phyloP scores from a whole-genome alignment of 176 grass and related monocot species.

The Juncus inflexus region DNA sequence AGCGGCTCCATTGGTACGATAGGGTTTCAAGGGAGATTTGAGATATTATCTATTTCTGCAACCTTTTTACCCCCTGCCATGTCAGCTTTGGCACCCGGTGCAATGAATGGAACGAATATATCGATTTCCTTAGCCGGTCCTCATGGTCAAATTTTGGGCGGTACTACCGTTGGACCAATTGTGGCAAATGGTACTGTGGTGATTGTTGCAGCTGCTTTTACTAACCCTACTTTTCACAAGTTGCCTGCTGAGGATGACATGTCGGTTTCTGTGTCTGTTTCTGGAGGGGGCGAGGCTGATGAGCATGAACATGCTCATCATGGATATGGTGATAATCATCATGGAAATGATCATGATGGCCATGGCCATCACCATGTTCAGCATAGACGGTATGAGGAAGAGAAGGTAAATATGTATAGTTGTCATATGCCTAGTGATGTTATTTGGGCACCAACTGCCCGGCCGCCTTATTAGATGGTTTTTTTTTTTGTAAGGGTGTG shows the following conservation, averaged over 20 bases:
- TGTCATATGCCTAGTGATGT: conserved; percentile 54
- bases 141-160: conserved; percentile 89
- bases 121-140: conserved; percentile 85
- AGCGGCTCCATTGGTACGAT: conserved; percentile 22
- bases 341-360: conserved; percentile 18
- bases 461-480: conserved; percentile 47
- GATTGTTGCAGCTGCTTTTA: conserved; percentile 70
- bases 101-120: conserved; percentile 30
- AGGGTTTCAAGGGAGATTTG: conserved; percentile 67
- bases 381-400: conserved; percentile 18
- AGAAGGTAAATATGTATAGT: conserved; percentile 49
- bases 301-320: conserved; percentile 36
- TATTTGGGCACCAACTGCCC: conserved; percentile 54
- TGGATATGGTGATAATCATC: not conserved
- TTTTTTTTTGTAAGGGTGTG: not conserved
- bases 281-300: conserved; percentile 37
- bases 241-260: conserved; percentile 63
- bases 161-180: conserved; percentile 58
- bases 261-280: conserved; percentile 41
- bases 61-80: conserved; percentile 64
- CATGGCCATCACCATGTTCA: conserved; percentile 34
- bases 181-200: conserved; percentile 62
- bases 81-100: conserved; percentile 38
- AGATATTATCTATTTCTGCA: conserved; percentile 87
- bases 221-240: conserved; percentile 86